Percentiles rank a stretch among this genome's conserved stretches.
phyloP scores from a whole-genome alignment of 805 yeast genomes.

The Limtongia smithiae region DNA sequence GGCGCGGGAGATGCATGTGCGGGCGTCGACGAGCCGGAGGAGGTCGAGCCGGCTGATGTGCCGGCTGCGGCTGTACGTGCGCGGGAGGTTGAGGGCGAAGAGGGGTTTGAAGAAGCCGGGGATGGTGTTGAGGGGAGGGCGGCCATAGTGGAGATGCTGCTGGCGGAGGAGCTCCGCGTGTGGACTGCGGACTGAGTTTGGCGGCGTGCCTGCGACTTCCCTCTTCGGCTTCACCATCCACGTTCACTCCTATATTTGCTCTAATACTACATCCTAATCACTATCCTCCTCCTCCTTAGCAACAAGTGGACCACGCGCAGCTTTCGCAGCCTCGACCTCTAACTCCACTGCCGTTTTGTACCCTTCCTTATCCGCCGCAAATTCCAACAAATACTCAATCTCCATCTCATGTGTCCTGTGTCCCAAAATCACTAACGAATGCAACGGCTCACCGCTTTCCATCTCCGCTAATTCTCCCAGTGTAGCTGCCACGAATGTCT shows the following conservation, averaged over 20 bases:
- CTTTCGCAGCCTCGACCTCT: slow-evolving; percentile 34
- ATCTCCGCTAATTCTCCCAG: slow-evolving; percentile 70
- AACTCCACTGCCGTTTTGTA: slow-evolving; percentile 47
- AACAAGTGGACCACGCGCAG: background rate
- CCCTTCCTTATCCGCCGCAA: slow-evolving; percentile 57
- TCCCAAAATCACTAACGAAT: slow-evolving; percentile 85
- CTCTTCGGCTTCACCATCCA: no score
- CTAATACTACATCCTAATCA: no score
- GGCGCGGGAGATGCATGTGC: slow-evolving; percentile 19
- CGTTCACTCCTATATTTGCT: background rate
- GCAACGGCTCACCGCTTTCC: slow-evolving; percentile 93
- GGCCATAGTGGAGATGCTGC: no score
- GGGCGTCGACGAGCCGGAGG: background rate
- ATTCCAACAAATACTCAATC: slow-evolving; percentile 75
- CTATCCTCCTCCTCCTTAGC: slow-evolving; percentile 18
- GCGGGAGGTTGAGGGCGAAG: slow-evolving; percentile 1
- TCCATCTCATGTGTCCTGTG: slow-evolving; percentile 91
- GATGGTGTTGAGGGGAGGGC: slow-evolving; percentile 1
- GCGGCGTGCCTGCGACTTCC: no score
- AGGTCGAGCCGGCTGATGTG: no score
- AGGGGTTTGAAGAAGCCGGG: background rate
- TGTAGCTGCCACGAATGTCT: slow-evolving; percentile 80
- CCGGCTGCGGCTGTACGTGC: no score
- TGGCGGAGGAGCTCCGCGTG: no score
- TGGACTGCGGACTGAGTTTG: no score